These are phyloP conservation scores for Microascus cirrosus DNA, from an alignment of 2,329 filamentous ascomycete species.

Conservation along the genomic window DNA sequence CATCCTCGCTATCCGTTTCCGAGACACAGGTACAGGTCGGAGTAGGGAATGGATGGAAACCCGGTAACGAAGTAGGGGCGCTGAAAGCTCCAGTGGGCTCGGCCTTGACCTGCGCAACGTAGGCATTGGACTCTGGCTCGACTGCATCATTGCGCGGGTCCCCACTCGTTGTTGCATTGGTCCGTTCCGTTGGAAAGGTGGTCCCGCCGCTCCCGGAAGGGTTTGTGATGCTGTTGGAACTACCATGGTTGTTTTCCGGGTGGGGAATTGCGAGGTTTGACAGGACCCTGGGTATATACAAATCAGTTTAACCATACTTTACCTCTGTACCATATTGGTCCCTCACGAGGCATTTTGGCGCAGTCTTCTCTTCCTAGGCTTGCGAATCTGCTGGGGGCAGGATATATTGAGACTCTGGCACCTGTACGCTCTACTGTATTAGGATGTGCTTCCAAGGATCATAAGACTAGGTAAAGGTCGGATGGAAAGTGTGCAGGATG, in stretches of 20 bases:
- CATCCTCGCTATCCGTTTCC: slow-evolving; percentile 6
- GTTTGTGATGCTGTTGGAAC: neutral
- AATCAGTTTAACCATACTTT: neutral
- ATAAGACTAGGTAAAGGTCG: neutral
- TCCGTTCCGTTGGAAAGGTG: neutral
- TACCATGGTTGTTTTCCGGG: neutral
- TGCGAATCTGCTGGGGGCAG: slow-evolving; percentile 7
- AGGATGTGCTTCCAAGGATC: neutral
- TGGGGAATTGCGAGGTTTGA: neutral
- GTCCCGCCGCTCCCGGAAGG: neutral
- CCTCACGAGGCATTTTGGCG: slow-evolving; percentile 5
- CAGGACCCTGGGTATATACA: neutral
- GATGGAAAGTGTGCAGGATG: neutral
- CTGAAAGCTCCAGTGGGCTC: slow-evolving; percentile 4
- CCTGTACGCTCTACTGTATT: slow-evolving; percentile 3
- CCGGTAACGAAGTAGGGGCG: slow-evolving; percentile 5
- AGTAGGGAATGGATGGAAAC: slow-evolving; percentile 7
- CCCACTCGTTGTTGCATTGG: slow-evolving; percentile 1
- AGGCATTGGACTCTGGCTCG: slow-evolving; percentile 6
- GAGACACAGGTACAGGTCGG: slow-evolving; percentile 7
- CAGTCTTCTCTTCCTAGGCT: slow-evolving; percentile 7
- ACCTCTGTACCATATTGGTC: neutral
- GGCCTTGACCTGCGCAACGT: slow-evolving; percentile 5
- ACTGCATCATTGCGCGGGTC: slow-evolving; percentile 2
- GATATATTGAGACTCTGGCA: slow-evolving; percentile 7